These are phyloP conservation scores for Senna siamea DNA, from an alignment of 306 rosid species.

Conservation along the genomic window DNA sequence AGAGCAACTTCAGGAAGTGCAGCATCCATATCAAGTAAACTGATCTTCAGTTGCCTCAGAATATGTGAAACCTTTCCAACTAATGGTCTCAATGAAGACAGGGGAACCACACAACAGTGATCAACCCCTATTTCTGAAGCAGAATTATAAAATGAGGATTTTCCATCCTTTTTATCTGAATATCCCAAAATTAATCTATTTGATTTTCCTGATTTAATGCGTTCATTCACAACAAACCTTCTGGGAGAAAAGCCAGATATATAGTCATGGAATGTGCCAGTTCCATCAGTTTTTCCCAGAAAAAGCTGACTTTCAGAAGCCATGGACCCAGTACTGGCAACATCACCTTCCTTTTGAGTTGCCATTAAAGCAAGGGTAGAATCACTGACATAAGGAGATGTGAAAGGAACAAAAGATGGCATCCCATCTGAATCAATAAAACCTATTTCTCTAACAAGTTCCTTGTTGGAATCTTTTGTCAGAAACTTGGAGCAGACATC, in stretches of 20 bases:
- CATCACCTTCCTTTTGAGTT: conserved; percentile 49
- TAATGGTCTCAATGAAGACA: conserved; percentile 79
- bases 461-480: conserved; percentile 80
- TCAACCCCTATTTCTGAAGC: conserved; percentile 57
- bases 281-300: conserved; percentile 49
- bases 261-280: conserved; percentile 40
- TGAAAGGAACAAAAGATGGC: conserved; percentile 61
- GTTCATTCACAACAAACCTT: conserved; percentile 52
- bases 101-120: conserved; percentile 79
- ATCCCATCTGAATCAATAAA: conserved; percentile 76
- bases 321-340: conserved; percentile 44
- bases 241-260: conserved; percentile 44
- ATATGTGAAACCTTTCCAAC: conserved; percentile 78
- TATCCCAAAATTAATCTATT: conserved; percentile 46
- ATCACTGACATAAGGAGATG: conserved; percentile 63
- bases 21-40: conserved; percentile 96
- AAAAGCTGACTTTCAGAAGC: conserved; percentile 49
- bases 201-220: conserved; percentile 39
- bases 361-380: conserved; percentile 43
- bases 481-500: conserved; percentile 75
- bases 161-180: conserved; percentile 53
- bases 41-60: conserved; percentile 73
- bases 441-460: conserved; percentile 74
- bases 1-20: conserved; percentile 75
- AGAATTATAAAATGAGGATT: conserved; percentile 39